These are phyloP conservation scores for Cyberlindnera lachancei DNA, from an alignment of 805 yeast genomes.

Conservation along the genomic window DNA sequence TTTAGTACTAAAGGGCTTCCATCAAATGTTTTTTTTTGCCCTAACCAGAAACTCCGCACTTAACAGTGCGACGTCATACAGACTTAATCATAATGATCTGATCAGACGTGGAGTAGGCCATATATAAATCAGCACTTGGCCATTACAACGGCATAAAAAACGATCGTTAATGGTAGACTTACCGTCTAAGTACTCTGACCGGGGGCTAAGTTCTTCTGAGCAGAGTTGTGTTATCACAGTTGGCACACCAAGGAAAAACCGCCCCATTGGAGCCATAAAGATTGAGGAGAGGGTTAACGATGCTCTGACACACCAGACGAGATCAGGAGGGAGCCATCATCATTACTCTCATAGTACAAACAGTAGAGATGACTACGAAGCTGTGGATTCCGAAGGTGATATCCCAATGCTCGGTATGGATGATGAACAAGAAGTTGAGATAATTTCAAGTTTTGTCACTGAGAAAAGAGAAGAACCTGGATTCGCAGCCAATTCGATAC, in stretches of 20 bases:
- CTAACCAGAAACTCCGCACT: too few relatives aligned
- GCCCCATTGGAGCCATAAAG: constrained; percentile 20
- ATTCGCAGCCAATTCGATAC: not conserved
- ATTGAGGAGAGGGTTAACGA: constrained; percentile 20
- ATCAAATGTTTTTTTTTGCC: not conserved
- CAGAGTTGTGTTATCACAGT: constrained; percentile 13
- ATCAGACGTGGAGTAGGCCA: too few relatives aligned
- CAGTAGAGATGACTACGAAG: too few relatives aligned
- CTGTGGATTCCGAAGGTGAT: constrained; percentile 31
- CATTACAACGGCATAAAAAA: too few relatives aligned
- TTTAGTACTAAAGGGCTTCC: not conserved
- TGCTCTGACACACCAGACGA: constrained; percentile 4
- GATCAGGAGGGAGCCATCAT: not conserved
- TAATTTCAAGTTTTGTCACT: constrained; percentile 35
- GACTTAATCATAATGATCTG: too few relatives aligned
- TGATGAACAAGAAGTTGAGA: constrained; percentile 34
- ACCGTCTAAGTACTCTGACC: constrained; percentile 19
- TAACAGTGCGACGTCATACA: too few relatives aligned
- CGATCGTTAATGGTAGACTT: too few relatives aligned
- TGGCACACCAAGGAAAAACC: constrained; percentile 10
- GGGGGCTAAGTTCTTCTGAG: constrained; percentile 15
- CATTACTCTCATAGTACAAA: constrained; percentile 1
- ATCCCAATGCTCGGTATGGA: constrained; percentile 43
- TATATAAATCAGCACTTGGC: too few relatives aligned
- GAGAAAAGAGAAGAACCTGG: constrained; percentile 13